Evolutionary conservation across 345 rosid genomes (phyloP).

Genomic region (Eutrema japonicum): DNA sequence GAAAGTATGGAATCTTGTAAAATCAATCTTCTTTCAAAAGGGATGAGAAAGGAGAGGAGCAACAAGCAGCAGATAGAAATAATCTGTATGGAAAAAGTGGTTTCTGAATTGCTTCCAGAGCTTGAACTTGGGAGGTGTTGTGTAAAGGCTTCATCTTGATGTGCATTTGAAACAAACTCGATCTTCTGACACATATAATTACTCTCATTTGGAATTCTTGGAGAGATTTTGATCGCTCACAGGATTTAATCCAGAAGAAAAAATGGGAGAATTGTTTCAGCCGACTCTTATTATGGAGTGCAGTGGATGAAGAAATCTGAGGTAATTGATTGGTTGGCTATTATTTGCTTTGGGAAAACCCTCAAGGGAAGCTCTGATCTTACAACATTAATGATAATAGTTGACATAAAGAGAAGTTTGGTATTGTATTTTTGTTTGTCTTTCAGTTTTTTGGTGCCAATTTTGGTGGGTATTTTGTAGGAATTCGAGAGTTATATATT

Average conservation of each 20-base stretch:
- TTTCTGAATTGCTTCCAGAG: conserved; percentile 67
- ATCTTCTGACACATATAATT: conserved; percentile 8
- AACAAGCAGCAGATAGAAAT: conserved; percentile 40
- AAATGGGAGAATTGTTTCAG: neutral
- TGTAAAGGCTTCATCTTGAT: conserved; percentile 57
- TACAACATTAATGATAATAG: conserved; percentile 14
- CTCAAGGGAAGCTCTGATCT: conserved; percentile 16
- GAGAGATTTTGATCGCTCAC: conserved; percentile 1
- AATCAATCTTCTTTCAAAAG: conserved; percentile 58
- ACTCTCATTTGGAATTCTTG: neutral
- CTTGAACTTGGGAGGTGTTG: conserved; percentile 57
- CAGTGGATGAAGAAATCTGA: conserved; percentile 17
- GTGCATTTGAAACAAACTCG: conserved; percentile 19
- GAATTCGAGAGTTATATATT: conserved; percentile 3
- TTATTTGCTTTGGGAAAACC: neutral
- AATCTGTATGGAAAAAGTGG: conserved; percentile 59
- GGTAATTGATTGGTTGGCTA: conserved; percentile 34
- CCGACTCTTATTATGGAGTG: conserved; percentile 9
- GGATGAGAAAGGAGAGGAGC: conserved; percentile 48
- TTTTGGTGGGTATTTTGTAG: conserved; percentile 1
- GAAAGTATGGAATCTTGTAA: conserved; percentile 45
- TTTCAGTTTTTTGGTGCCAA: conserved; percentile 3
- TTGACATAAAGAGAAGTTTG: conserved; percentile 14
- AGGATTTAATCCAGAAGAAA: conserved; percentile 25
- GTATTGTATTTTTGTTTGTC: neutral